Evolutionary conservation across 495 filamentous ascomycete species (phyloP).

Genomic region (Daldinia concentrica): DNA sequence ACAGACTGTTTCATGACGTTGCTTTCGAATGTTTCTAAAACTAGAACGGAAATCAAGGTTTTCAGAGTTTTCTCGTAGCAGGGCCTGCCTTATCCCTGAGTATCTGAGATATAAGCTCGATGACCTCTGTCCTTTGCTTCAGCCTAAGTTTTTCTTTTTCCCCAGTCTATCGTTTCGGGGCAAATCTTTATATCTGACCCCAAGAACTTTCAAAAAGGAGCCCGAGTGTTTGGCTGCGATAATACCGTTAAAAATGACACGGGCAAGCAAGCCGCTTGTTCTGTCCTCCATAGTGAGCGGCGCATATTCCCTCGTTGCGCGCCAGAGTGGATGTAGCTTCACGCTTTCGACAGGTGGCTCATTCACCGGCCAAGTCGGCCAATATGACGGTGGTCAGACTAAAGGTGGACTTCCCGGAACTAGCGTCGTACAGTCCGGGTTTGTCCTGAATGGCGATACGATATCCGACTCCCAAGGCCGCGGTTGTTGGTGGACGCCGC

Average conservation of each 20-base stretch:
- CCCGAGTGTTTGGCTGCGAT: conserved; percentile 21
- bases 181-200: conserved; percentile 29
- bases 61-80: conserved; percentile 15
- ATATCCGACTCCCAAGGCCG: conserved; percentile 39
- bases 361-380: conserved; percentile 35
- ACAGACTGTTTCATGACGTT: conserved; percentile 32
- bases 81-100: conserved; percentile 3
- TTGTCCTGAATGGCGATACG: conserved; percentile 39
- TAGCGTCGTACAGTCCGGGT: conserved; percentile 23
- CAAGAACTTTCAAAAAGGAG: conserved; percentile 21
- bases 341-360: conserved; percentile 36
- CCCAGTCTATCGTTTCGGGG: conserved; percentile 35
- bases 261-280: conserved; percentile 27
- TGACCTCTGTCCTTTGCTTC: conserved; percentile 1
- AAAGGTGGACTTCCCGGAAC: conserved; percentile 25
- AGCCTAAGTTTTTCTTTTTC: conserved; percentile 13
- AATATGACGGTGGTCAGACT: conserved; percentile 39
- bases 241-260: conserved; percentile 37
- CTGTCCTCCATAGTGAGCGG: conserved; percentile 30
- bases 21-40: background rate
- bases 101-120: conserved; percentile 32
- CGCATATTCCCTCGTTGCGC: conserved; percentile 38
- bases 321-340: conserved; percentile 38
- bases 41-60: conserved; percentile 24
- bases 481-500: conserved; percentile 50